Base-by-base conservation (phyloP, 2,329 filamentous ascomycete species). In the Aureobasidium sp. region DNA sequence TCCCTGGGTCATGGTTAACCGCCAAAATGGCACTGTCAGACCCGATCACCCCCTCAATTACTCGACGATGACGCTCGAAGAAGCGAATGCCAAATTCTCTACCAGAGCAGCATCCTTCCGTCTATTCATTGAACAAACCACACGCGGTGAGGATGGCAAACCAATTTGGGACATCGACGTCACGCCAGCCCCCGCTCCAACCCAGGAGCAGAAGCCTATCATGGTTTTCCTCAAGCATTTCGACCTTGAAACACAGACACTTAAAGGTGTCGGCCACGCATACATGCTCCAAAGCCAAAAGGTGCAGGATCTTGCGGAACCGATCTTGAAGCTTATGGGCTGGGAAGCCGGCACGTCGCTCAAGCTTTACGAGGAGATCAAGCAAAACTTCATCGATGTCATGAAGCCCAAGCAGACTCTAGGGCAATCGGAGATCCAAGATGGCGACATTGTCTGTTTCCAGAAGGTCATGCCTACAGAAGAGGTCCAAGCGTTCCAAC, bases 1-100 rank as follows among this genome's bases (percentile, higher is more conserved):
- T 24, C 83, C 96, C 19, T 99, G 94, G 95, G 85, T 91, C 60
- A 97, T 99, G 92, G 94, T 99, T 1, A 97, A 97, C 71, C 88
- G 94, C 12, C 94, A 99, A 73, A 99, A 99, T 73, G 97, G 96
- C 75, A 99, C 94, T 0, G 88, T 91, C 40, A 85, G 94, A 19
- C 94, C 95, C 0, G 94, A 99, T 71, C 87, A 90, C 63, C 90
- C 91, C 0, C 85, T 99, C 53, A 84, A 84, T 72, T 91, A 96
- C 70, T 77, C 85, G 1, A 82, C 87, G 5, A 88, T 90, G 72
- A 92, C 74, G 3, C 70, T 79, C 2, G 76, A 80, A 66, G 91
- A 97, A 65, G 85, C 85, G 2, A 80, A 84, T 61, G 80, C 77
- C 62, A 86, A 86, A 77, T 87, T 80, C 71, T 90, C 77, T 76